Evolutionary conservation across 2,329 filamentous ascomycete species (phyloP).

Genomic region (Claviceps sorghi): DNA sequence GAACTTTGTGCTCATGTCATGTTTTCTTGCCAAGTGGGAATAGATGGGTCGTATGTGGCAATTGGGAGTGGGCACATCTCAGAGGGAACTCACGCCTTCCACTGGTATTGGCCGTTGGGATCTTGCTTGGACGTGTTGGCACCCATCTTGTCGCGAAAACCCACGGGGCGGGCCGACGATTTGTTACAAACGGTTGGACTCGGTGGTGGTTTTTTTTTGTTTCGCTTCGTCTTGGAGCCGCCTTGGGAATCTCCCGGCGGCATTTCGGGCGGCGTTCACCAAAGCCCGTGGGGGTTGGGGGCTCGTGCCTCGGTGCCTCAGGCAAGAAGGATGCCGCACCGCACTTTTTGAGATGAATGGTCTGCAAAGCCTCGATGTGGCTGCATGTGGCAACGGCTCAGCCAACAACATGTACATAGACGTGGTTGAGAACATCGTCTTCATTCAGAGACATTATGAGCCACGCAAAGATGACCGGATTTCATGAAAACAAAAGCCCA

Average conservation of each 20-base stretch:
- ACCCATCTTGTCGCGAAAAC: constrained; percentile 34
- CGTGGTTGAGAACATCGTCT: no score
- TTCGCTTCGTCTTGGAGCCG: constrained; percentile 1
- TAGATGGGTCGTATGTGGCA: no score
- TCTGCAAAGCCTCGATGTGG: no score
- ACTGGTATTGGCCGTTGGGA: constrained; percentile 22
- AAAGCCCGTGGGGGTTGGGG: background rate
- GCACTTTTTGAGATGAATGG: no score
- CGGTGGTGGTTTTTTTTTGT: constrained; percentile 11
- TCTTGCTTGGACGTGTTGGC: constrained; percentile 40
- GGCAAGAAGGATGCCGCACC: constrained; percentile 7
- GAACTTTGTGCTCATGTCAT: background rate
- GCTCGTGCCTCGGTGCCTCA: constrained; percentile 16
- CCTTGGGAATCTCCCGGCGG: constrained; percentile 21
- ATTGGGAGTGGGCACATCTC: no score
- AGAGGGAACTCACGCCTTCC: constrained; percentile 37
- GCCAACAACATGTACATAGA: no score
- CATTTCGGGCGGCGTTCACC: constrained; percentile 19
- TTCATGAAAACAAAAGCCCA: no score
- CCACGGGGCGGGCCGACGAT: constrained; percentile 18
- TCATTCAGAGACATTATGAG: no score
- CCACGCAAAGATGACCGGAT: no score
- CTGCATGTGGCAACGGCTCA: no score
- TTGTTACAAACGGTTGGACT: constrained; percentile 14
- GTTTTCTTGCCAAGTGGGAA: background rate